phyloP scores from a whole-genome alignment of 257 asterid genomes.

The Sherardia arvensis region DNA sequence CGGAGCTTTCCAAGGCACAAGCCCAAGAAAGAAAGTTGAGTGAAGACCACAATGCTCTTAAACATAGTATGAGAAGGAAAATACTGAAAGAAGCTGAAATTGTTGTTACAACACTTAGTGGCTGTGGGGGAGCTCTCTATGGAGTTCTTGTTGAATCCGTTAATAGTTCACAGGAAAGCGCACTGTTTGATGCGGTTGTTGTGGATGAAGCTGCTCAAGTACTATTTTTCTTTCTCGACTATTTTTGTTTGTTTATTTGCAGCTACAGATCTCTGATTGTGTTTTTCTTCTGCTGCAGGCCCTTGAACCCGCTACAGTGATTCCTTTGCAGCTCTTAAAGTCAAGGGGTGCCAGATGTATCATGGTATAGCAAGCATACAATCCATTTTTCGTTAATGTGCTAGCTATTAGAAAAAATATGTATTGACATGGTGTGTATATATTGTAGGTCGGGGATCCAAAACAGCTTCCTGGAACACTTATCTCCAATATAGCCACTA shows the following conservation, averaged over 20 bases:
- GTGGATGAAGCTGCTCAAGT: conserved; percentile 99
- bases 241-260: conserved; percentile 10
- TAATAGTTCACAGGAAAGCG: conserved; percentile 49
- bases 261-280: background rate
- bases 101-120: conserved; percentile 93
- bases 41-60: conserved; percentile 77
- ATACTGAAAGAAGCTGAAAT: conserved; percentile 92
- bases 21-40: conserved; percentile 64
- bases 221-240: conserved; percentile 11
- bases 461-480: conserved; percentile 99
- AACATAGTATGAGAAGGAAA: conserved; percentile 65
- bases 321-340: conserved; percentile 95
- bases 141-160: conserved; percentile 80
- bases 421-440: conserved; percentile 14
- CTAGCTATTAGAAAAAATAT: background rate
- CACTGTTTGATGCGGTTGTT: conserved; percentile 91
- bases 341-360: conserved; percentile 83
- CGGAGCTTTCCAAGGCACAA: conserved; percentile 69
- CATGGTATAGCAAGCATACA: conserved; percentile 46
- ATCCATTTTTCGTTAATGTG: background rate
- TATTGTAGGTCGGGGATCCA: conserved; percentile 94
- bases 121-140: conserved; percentile 92
- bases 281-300: conserved; percentile 38
- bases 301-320: conserved; percentile 93
- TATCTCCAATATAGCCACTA: conserved; percentile 84